Evolutionary conservation across 768 basidiomycete species (phyloP), one percentile per base, ranked within the genome.

Genomic region (Heimioporus sp.): DNA sequence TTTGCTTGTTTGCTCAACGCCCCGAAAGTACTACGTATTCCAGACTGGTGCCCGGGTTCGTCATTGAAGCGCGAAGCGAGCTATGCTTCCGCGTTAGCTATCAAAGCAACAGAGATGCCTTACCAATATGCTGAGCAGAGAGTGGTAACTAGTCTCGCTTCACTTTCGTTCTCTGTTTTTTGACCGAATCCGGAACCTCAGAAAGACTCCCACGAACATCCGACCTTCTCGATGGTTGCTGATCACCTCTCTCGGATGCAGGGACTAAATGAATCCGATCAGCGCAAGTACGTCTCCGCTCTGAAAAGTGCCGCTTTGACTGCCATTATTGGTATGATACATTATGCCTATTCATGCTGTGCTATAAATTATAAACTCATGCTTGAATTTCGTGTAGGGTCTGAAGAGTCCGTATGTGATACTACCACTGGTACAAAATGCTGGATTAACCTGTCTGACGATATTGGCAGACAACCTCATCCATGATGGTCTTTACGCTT

Each of bases 1-100:
- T 35, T 11, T 24, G 3, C 5, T 28, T 28, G 24, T 28, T 28
- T 24, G 10, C 12, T 35, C 10, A 35, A 35, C 34, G 21, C 11
- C 15, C 9, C 36, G 30, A 16, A 46, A 66, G 64, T 67, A 21
- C 57, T 61, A 46, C 31, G 61, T 21, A 28, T 62, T 10, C 64
- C 64, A 3, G 53, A 58, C 5, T 66, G 59, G 63, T 53, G 58
- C 7, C 60, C 64, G 6, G 56, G 56, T 2, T 43, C 53, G 5
- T 40, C 24, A 2, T 13, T 53, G 28, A 53, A 57, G 32, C 38
- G 16, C 10, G 38, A 49, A 37, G 44, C 52, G 10, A 42, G 17
- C 0, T 15, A 30, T 13, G 30, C 56, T 15, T 35, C 30, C 28
- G 21, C 24, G 11, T 16, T 41, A 13, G 30, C 46, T 10, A 16